Evolutionary conservation across 371 early-diverging fungal species (phyloP).

Genomic region (Smittium culicis): DNA sequence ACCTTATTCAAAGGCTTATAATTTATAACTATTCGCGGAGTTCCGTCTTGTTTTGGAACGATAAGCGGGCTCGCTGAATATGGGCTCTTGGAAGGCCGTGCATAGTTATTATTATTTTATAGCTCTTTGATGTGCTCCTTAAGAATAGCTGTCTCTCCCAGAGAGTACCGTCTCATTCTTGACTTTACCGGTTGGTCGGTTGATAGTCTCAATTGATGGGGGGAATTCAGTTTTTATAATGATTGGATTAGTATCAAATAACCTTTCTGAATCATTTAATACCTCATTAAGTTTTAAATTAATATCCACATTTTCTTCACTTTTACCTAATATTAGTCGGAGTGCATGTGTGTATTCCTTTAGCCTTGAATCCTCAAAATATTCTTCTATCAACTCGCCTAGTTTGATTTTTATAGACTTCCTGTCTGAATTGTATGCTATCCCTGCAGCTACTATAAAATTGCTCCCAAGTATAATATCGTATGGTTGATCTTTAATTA

Average conservation of each 20-base stretch:
- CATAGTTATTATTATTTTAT: background rate
- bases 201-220: background rate
- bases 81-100: background rate
- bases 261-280: background rate
- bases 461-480: constrained; percentile 1
- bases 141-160: background rate
- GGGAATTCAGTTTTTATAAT: background rate
- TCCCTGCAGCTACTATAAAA: background rate
- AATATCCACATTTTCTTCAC: background rate
- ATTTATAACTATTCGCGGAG: background rate
- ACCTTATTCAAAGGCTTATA: background rate
- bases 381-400: background rate
- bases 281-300: background rate
- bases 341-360: background rate
- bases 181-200: background rate
- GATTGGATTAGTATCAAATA: background rate
- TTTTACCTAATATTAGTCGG: background rate
- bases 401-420: background rate
- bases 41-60: background rate
- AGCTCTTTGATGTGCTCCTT: background rate
- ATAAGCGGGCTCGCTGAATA: background rate
- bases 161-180: background rate
- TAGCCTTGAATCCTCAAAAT: background rate
- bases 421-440: background rate
- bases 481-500: background rate